Evolutionary conservation across 2,329 filamentous ascomycete species (phyloP), one percentile per base, ranked within the genome.

Genomic region (Aspergillus sp.): DNA sequence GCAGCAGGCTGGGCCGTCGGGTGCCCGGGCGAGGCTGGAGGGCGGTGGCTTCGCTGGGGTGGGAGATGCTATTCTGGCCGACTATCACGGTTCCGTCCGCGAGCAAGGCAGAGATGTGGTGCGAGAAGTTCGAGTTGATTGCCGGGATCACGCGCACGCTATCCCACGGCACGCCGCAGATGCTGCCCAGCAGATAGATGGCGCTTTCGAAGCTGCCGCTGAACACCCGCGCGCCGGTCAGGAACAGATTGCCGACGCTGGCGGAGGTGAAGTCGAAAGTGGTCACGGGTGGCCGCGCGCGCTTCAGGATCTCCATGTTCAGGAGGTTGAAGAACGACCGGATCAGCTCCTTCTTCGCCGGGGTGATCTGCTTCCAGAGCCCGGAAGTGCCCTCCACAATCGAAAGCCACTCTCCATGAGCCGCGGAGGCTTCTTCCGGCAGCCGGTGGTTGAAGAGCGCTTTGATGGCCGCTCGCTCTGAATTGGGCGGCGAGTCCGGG

Each of bases 41-140:
- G 1, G 70, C 65, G 0, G 78, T 82, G 0, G 78, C 77, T 24
- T 71, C 75, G 26, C 77, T 80, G 0, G 86, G 86, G 49, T 94
- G 88, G 1, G 81, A 88, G 47, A 94, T 94, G 52, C 84, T 82
- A 56, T 95, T 95, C 55, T 96, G 91, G 0, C 89, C 89, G 0
- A 83, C 82, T 46, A 96, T 93, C 15, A 81, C 66, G 1, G 75
- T 77, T 5, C 83, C 86, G 53, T 94, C 75, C 12, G 68, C 66
- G 0, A 96, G 69, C 0, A 82, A 81, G 2, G 86, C 89, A 4
- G 82, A 86, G 45, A 96, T 96, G 59, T 96, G 89, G 50, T 93
- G 84, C 0, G 85, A 85, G 64, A 95, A 95, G 57, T 94, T 96
- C 41, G 82, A 86, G 66, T 94, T 93, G 47, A 96, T 84, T 3